phyloP scores from a whole-genome alignment of 176 grass and related monocot genomes.

The Echinochloa phyllopogon region DNA sequence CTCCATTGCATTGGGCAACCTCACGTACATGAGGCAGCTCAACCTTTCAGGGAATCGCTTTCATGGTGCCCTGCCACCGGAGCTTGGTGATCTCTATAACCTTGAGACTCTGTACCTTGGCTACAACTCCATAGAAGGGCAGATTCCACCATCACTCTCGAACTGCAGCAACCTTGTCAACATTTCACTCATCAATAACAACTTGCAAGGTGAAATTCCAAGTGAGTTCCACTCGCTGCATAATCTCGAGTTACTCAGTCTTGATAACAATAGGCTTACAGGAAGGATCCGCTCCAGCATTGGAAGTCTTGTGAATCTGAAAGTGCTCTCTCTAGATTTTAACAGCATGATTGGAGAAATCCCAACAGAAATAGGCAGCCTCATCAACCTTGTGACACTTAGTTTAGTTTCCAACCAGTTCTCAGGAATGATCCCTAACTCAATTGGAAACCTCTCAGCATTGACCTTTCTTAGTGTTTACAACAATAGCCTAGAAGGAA shows the following conservation, averaged over 20 bases:
- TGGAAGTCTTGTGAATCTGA: conserved; percentile 3
- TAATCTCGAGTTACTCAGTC: neutral
- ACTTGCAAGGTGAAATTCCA: neutral
- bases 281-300: conserved; percentile 20
- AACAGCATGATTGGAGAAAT: conserved; percentile 39
- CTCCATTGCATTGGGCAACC: neutral
- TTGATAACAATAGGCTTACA: conserved; percentile 1
- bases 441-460: conserved; percentile 27
- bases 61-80: neutral
- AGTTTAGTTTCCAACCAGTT: neutral
- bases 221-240: neutral
- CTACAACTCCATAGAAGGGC: neutral
- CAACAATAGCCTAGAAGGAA: neutral
- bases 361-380: neutral
- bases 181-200: neutral
- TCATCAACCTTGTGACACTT: neutral
- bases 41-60: neutral
- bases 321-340: rapidly evolving
- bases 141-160: neutral
- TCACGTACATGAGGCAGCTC: conserved; percentile 20
- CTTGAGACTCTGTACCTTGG: neutral
- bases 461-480: neutral
- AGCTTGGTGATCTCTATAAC: neutral
- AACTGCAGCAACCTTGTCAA: neutral
- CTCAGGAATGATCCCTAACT: conserved; percentile 16